phyloP scores from a whole-genome alignment of 768 basidiomycete genomes.

The Lentinula aciculospora region DNA sequence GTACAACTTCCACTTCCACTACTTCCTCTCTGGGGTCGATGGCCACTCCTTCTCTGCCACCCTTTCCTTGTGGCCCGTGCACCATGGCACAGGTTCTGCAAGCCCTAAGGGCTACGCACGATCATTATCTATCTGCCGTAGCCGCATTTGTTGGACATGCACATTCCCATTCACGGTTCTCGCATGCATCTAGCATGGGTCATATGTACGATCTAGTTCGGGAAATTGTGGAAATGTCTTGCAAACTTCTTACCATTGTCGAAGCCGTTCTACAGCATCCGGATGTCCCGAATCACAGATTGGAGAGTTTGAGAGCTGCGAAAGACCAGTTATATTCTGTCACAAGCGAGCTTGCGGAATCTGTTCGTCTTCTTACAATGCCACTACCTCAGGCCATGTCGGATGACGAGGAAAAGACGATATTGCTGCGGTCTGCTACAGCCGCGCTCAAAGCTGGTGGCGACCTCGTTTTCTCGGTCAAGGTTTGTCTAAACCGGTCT shows the following conservation, averaged over 20 bases:
- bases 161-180: constrained; percentile 84
- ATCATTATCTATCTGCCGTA: constrained; percentile 87
- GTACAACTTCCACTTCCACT: constrained; percentile 66
- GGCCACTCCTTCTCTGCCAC: constrained; percentile 35
- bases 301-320: constrained; percentile 58
- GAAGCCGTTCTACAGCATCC: constrained; percentile 82
- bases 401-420: constrained; percentile 80
- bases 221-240: constrained; percentile 90
- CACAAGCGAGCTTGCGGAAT: constrained; percentile 82
- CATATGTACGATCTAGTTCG: constrained; percentile 94
- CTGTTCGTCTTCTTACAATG: constrained; percentile 71
- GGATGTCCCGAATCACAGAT: constrained; percentile 57
- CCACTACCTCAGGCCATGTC: constrained; percentile 40
- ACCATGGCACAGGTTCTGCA: constrained; percentile 66
- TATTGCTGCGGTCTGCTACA: constrained; percentile 80
- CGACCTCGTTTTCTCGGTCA: constrained; percentile 84
- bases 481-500: constrained; percentile 68
- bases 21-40: constrained; percentile 58
- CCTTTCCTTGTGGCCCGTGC: constrained; percentile 72
- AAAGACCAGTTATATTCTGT: constrained; percentile 83
- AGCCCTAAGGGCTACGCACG: constrained; percentile 78
- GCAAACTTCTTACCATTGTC: constrained; percentile 85
- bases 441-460: constrained; percentile 81
- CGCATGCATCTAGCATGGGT: constrained; percentile 90
- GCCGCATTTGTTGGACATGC: constrained; percentile 98